Conservation (phyloP, 2,329 filamentous ascomycete genomes). For the Fusarium sp. region DNA sequence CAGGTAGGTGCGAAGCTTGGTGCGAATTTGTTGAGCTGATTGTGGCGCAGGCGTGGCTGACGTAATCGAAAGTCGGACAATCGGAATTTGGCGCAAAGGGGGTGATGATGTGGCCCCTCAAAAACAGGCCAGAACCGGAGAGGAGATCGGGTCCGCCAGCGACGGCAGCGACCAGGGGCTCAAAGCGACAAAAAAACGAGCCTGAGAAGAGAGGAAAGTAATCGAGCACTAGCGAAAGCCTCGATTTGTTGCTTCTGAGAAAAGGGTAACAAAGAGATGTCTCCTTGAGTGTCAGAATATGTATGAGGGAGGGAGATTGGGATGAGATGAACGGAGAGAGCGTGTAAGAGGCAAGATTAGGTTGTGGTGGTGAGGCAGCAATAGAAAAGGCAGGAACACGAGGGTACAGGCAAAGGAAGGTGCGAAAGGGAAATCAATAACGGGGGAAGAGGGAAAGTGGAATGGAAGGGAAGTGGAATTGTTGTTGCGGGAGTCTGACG, state of each 20-base stretch:
- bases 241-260: slow-evolving; percentile 49
- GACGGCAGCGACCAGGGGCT: slow-evolving; percentile 40
- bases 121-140: slow-evolving; percentile 44
- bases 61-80: slow-evolving; percentile 49
- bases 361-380: slow-evolving; percentile 45
- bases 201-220: slow-evolving; percentile 37
- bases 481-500: slow-evolving; percentile 46
- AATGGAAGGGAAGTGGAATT: slow-evolving; percentile 45
- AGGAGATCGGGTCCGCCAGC: slow-evolving; percentile 41
- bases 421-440: slow-evolving; percentile 41
- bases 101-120: slow-evolving; percentile 51
- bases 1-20: slow-evolving; percentile 19
- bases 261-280: slow-evolving; percentile 34
- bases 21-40: slow-evolving; percentile 18
- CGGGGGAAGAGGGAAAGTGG: slow-evolving; percentile 35
- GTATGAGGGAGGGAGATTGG: slow-evolving; percentile 41
- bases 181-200: slow-evolving; percentile 31
- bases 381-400: slow-evolving; percentile 28
- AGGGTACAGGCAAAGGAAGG: slow-evolving; percentile 44
- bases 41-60: slow-evolving; percentile 47
- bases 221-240: slow-evolving; percentile 64
- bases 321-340: slow-evolving; percentile 39
- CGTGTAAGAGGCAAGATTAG: slow-evolving; percentile 46
- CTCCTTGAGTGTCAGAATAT: slow-evolving; percentile 42
- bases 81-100: slow-evolving; percentile 46